Base-by-base conservation (phyloP, 345 rosid genomes). In the Pistacia vera region DNA sequence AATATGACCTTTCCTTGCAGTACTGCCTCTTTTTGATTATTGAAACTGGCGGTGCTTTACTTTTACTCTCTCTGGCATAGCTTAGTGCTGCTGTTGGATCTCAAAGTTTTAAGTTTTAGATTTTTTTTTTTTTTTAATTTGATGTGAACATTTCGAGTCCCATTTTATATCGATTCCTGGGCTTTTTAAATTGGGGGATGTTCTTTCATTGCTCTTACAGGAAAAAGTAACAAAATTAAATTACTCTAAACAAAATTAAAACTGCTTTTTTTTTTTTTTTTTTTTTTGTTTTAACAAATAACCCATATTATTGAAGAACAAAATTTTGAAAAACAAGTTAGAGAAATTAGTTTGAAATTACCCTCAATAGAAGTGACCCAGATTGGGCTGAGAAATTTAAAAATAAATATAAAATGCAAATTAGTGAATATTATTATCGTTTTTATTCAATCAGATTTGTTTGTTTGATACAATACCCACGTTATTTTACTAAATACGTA, bases 91-190 rank as follows among this genome's bases (percentile, higher is more conserved):
- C 28, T 10, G 38, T 52, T 56, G 71, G 72, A 71, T 71, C 59
- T 65, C 20, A 52, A 75, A 71, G 38, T 22, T 35, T 52, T 68
- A 14, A 71, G 38, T 35, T 48, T 30, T 68, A 17, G 38, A 74
- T 25, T 73, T 64, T 46, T 35, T 25, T 73, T 64, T 46, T 35
- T 44, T 33, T 20, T 28, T 41, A 5, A 71, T 22, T 41, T 59
- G 66, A 60, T 71, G 60, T 44, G 62, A 33, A 18, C 2, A 51
- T 55, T 52, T 25, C 38, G 30, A 59, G 41, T 54, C 60, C 60
- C 7, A 16, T 22, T 38, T 41, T 44, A 12, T 38, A 38, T 22
- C 51, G 54, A 71, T 58, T 71, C 55, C 56, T 54, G 22, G 73
- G 63, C 52, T 56, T 70, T 66, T 46, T 66, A 57, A 28, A 57